phyloP scores from a whole-genome alignment of 1,139 yeast genomes.

The Taphrina confusa region DNA sequence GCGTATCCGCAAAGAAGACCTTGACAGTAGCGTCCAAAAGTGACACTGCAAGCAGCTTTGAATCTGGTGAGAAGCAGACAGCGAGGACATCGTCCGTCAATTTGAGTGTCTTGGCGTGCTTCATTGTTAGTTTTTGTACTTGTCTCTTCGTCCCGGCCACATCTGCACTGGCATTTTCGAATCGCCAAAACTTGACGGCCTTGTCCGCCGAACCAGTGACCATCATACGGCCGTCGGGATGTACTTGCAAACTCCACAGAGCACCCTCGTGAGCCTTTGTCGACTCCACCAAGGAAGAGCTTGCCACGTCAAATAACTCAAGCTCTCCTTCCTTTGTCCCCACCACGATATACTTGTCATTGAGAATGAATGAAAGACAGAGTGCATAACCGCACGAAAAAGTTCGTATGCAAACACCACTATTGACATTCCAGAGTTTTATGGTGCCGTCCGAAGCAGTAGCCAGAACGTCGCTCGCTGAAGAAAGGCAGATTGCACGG shows the following conservation, averaged over 20 bases:
- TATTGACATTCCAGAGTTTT: slow-evolving; percentile 82
- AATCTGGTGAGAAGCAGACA: slow-evolving; percentile 80
- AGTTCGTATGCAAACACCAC: slow-evolving; percentile 75
- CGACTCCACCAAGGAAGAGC: slow-evolving; percentile 68
- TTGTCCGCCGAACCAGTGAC: slow-evolving; percentile 96
- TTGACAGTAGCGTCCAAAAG: slow-evolving; percentile 90
- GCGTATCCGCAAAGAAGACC: slow-evolving; percentile 80
- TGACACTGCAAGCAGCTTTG: slow-evolving; percentile 75
- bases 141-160: slow-evolving; percentile 67
- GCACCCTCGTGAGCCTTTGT: slow-evolving; percentile 86
- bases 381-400: slow-evolving; percentile 88
- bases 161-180: slow-evolving; percentile 63
- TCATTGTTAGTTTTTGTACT: slow-evolving; percentile 59
- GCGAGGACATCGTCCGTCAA: slow-evolving; percentile 80
- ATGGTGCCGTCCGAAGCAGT: slow-evolving; percentile 88
- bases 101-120: slow-evolving; percentile 79
- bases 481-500: slow-evolving; percentile 76
- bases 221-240: slow-evolving; percentile 79
- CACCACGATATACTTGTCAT: slow-evolving; percentile 66
- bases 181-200: slow-evolving; percentile 83
- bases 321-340: slow-evolving; percentile 88
- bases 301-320: slow-evolving; percentile 81
- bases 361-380: slow-evolving; percentile 81
- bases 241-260: slow-evolving; percentile 85
- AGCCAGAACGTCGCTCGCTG: slow-evolving; percentile 76